A percentile compares a stretch with the other conserved stretches of the same genome.
Conservation (phyloP, 164 flowering plant species). For the Dillenia turbinata region DNA sequence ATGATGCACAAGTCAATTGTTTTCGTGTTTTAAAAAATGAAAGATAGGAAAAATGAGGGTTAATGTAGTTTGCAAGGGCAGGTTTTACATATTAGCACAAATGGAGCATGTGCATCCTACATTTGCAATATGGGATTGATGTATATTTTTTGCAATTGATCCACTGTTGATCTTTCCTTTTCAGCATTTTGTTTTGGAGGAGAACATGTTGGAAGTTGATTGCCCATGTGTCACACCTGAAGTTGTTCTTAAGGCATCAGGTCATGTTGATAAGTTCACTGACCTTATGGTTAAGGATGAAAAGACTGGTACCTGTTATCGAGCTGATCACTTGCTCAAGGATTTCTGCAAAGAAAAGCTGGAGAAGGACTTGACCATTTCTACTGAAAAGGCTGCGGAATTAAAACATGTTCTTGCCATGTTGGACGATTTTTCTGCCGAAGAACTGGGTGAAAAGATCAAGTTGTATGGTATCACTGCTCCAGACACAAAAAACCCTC, state of each 20-base stretch:
- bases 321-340: slow-evolving; percentile 96
- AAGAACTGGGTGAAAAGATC: slow-evolving; percentile 82
- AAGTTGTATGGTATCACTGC: slow-evolving; percentile 89
- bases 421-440: slow-evolving; percentile 80
- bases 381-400: slow-evolving; percentile 69
- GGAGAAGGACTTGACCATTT: slow-evolving; percentile 65
- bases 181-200: slow-evolving; percentile 94
- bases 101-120: too few species aligned
- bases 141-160: too few species aligned
- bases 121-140: too few species aligned
- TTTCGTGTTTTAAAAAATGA: too few species aligned
- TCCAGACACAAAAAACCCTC: slow-evolving; percentile 90
- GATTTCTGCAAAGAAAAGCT: slow-evolving; percentile 91
- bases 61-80: too few species aligned
- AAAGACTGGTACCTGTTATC: slow-evolving; percentile 79
- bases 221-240: slow-evolving; percentile 99
- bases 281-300: slow-evolving; percentile 99
- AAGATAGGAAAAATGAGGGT: too few species aligned
- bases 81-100: too few species aligned
- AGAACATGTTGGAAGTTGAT: slow-evolving; percentile 96
- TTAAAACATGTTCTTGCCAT: slow-evolving; percentile 72
- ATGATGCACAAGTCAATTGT: too few species aligned
- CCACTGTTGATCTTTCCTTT: slow-evolving; percentile 1
- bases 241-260: slow-evolving; percentile 91
- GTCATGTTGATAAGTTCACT: slow-evolving; percentile 97